phyloP scores from a whole-genome alignment of 2,329 filamentous ascomycete species.

The Nannizzia gypsea region DNA sequence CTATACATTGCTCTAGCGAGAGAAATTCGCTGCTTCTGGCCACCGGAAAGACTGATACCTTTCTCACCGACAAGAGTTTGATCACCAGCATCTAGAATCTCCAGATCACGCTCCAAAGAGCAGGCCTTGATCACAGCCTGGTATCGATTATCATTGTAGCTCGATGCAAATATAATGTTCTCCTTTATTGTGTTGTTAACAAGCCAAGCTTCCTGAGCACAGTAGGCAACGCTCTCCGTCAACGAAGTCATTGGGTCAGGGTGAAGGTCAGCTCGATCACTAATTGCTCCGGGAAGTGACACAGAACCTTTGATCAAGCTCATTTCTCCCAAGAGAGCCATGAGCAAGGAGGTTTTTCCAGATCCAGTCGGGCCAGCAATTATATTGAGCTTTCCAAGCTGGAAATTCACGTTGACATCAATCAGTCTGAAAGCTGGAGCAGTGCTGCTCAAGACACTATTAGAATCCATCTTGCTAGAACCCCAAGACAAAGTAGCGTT shows the following conservation, averaged over 20 bases:
- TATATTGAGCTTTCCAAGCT: conserved; percentile 77
- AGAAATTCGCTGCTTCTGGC: conserved; percentile 95
- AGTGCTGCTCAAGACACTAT: conserved; percentile 41
- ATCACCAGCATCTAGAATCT: conserved; percentile 86
- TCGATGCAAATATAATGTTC: conserved; percentile 83
- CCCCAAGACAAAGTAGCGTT: conserved; percentile 86
- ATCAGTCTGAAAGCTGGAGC: conserved; percentile 64
- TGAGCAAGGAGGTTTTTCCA: conserved; percentile 88
- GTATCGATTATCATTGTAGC: conserved; percentile 71
- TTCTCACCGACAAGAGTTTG: conserved; percentile 93
- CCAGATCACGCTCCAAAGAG: conserved; percentile 77
- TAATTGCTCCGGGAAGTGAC: conserved; percentile 71
- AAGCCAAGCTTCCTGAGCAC: conserved; percentile 92
- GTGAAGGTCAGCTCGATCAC: conserved; percentile 66
- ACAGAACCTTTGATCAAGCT: conserved; percentile 68
- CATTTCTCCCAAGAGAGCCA: conserved; percentile 97
- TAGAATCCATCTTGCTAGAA: conserved; percentile 36
- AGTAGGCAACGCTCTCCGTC: conserved; percentile 88
- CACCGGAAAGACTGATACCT: conserved; percentile 89
- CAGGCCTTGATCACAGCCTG: conserved; percentile 81
- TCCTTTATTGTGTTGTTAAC: conserved; percentile 92
- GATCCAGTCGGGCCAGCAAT: conserved; percentile 87
- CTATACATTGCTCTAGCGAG: conserved; percentile 96
- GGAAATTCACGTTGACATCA: conserved; percentile 71
- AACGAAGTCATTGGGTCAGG: conserved; percentile 73